These are phyloP conservation scores for Mycena vitilis DNA, from an alignment of 768 basidiomycete genomes.

Conservation along the genomic window DNA sequence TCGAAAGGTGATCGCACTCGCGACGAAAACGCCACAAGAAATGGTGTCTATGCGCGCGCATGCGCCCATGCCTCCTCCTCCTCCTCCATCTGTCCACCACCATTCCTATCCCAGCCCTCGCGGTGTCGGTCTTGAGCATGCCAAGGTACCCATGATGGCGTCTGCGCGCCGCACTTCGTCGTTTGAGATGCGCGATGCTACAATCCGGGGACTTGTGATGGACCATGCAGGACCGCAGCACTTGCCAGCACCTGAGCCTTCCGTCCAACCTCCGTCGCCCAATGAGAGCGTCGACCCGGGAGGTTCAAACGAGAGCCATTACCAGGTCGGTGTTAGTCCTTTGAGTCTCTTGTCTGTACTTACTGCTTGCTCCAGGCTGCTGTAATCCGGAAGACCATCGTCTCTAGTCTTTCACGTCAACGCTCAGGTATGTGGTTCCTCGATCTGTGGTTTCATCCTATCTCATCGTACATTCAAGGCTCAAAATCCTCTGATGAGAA, in stretches of 20 bases:
- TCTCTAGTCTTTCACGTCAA: conserved; percentile 46
- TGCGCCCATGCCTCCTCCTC: neutral
- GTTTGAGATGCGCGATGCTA: neutral
- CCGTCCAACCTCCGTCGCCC: neutral
- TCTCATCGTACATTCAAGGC: neutral
- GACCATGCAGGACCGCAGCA: conserved; percentile 19
- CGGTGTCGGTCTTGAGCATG: conserved; percentile 14
- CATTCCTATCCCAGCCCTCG: conserved; percentile 3
- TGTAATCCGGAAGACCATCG: conserved; percentile 50
- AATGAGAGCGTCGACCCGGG: neutral
- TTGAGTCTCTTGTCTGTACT: neutral
- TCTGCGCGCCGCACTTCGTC: conserved; percentile 8
- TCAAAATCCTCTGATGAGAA: conserved; percentile 2
- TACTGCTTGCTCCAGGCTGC: conserved; percentile 23
- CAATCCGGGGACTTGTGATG: conserved; percentile 27
- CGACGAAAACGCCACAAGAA: conserved; percentile 66
- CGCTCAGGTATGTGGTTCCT: conserved; percentile 26
- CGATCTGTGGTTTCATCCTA: neutral
- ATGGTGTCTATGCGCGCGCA: conserved; percentile 1
- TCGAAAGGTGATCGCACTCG: conserved; percentile 62
- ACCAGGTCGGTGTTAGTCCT: conserved; percentile 2
- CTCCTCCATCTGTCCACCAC: neutral
- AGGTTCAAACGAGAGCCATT: too few species aligned
- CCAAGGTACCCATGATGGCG: conserved; percentile 10
- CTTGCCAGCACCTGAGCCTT: conserved; percentile 1